Evolutionary conservation across 192 early-diverging fungal species (phyloP), one percentile per base, ranked within the genome.

Genomic region (Podochytrium sp.): DNA sequence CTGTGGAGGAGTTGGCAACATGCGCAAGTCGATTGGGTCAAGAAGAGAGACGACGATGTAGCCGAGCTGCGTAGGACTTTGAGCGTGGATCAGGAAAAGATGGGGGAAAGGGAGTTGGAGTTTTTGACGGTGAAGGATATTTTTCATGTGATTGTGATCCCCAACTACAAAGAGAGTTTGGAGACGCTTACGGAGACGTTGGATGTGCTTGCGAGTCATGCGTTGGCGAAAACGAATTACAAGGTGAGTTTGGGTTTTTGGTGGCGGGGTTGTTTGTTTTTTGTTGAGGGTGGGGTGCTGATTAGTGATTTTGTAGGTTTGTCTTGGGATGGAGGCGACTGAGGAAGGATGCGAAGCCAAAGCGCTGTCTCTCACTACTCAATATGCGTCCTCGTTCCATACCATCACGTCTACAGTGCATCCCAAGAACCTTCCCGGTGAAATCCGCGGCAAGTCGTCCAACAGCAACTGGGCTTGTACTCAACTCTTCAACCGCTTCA

Each of bases 241-340:
- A 65, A 82, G 80, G 84, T 87, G 76, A 49, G n/a, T 14, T 56
- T n/a, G n/a, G n/a, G n/a, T n/a, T n/a, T 58, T 30, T 58, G 16
- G 1, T 58, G 3, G 29, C 16, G 14, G 16, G 29, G 14, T 27
- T 23, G 23, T n/a, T n/a, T n/a, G n/a, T n/a, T n/a, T n/a, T n/a
- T n/a, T n/a, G n/a, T n/a, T n/a, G n/a, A n/a, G 16, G 16, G 47
- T n/a, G 47, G 47, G 47, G n/a, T 12, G 47, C 12, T 49, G 39
- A 18, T 41, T 40, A 14, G 6, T 20, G 14, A 20, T 16, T n/a
- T 64, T 42, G 33, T 72, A 86, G 60, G 76, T 88, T 32, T 77
- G 87, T 42, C 67, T 89, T 14, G 87, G 84, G 32, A 89, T 89
- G 87, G 87, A 89, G 69, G 87, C 71, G 14, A 77, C 84, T 42